Evolutionary conservation across 768 basidiomycete genomes (phyloP), one percentile per base, ranked within the genome.

Genomic region (Tricholoma terreum): DNA sequence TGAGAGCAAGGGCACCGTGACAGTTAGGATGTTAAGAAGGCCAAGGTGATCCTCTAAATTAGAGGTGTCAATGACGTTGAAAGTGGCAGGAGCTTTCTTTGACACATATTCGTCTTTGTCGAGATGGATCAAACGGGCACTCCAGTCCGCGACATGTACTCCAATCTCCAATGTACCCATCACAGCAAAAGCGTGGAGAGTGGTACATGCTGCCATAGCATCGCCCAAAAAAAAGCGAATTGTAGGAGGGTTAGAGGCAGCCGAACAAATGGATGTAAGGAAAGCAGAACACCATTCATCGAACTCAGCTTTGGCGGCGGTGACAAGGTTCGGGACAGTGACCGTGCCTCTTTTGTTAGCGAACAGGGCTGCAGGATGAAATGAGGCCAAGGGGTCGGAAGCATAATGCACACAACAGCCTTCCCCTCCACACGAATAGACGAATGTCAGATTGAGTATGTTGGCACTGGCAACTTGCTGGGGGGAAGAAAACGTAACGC

Each of bases 61-160:
- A 4, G 77, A 77, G 2, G 77, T 74, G 30, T 79, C 75, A 43
- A 78, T 73, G 56, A 75, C 65, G 52, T 76, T 65, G 66, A 77
- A 79, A 17, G 36, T 27, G 9, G 64, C 52, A 8, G 76, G 75
- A 5, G 72, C 71, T 1, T 51, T n/a, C 14, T 51, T 24, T 11
- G 45, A 17, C 8, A 40, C 11, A 5, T 73, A 71, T 22, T 69
- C 69, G 6, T 55, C 65, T 12, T 51, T 56, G 48, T 67, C 65
- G 21, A 77, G 64, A 10, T 60, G 46, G 42, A 76, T 56, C 22
- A 58, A 52, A 10, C 59, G 19, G 4, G 62, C 56, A 24, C 63
- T 65, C 72, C 73, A 72, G 31, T 64, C 58, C 7, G 63, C 60
- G 57, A 60, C 50, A 38, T 62, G 65, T 19, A 67, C 33, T 17